Percentiles rank a stretch among this genome's conserved stretches.
Evolutionary conservation across 1,139 yeast genomes (phyloP).

Genomic region (Fermentozyma sake): DNA sequence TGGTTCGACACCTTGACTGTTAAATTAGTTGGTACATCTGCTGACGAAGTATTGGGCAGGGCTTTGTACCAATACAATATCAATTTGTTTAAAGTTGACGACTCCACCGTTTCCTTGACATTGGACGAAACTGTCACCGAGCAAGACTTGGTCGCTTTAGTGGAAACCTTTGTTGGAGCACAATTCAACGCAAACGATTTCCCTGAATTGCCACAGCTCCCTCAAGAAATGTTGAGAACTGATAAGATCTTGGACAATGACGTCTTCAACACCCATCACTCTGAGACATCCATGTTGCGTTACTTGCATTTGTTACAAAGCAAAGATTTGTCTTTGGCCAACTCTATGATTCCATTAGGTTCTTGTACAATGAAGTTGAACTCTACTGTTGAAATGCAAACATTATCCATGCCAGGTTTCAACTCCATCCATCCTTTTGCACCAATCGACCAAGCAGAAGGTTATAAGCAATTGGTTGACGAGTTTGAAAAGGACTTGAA

Average conservation of each 20-base stretch:
- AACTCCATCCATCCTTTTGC: constrained; percentile 87
- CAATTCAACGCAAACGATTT: constrained; percentile 15
- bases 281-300: constrained; percentile 92
- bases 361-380: constrained; percentile 98
- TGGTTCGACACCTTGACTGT: constrained; percentile 91
- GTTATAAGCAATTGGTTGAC: constrained; percentile 68
- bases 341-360: constrained; percentile 96
- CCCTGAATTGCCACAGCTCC: constrained; percentile 45
- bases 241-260: constrained; percentile 64
- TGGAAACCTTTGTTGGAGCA: constrained; percentile 52
- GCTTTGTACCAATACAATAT: constrained; percentile 65
- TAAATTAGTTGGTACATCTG: constrained; percentile 42
- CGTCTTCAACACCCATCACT: constrained; percentile 83
- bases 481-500: constrained; percentile 84
- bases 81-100: constrained; percentile 70
- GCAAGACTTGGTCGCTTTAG: constrained; percentile 55
- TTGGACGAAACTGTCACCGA: constrained; percentile 81
- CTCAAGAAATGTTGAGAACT: constrained; percentile 52
- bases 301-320: constrained; percentile 82
- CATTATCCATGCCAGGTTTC: constrained; percentile 93
- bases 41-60: constrained; percentile 50
- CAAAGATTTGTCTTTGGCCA: constrained; percentile 88
- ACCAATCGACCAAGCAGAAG: constrained; percentile 81
- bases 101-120: constrained; percentile 62
- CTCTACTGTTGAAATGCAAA: constrained; percentile 91